Evolutionary conservation across 1,139 yeast genomes (phyloP), one percentile per base, ranked within the genome.

Genomic region (Protomyces inouyei): DNA sequence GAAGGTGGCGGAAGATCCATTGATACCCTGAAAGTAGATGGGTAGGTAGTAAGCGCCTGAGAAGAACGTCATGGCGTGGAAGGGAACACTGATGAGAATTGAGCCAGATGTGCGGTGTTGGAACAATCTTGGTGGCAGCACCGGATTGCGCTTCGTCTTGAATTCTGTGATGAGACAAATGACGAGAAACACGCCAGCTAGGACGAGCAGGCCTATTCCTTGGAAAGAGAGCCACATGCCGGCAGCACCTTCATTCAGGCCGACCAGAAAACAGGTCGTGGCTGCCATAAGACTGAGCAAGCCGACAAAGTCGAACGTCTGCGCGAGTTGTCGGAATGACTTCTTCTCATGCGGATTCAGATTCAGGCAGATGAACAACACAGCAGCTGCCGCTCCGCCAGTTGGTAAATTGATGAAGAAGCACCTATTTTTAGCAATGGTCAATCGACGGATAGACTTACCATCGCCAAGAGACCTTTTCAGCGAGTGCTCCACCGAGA

Each of bases 371-470:
- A 81, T 78, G 55, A 78, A 70, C 6, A 77, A 66, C 59, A 87
- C 77, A 23, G 81, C 71, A 0, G 75, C 72, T 18, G 81, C 74
- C 0, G 87, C 85, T 0, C 87, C 90, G 18, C 88, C 88, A 57
- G 86, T 76, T 3, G 92, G 90, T 66, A 87, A 74, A 72, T 86
- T 87, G 70, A 87, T 79, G 73, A 84, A 87, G 73, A 87, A 87
- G 70, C 89, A 84, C 92, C 92, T 86, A 72, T 77, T 3, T 56
- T 53, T 18, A 46, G 28, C 28, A 18, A 21, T 86, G 75, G 3
- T 91, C 90, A 65, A 87, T 74, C 72, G 86, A 86, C 69, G 87
- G 79, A 73, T 83, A 87, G 72, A 87, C 87, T 69, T 88, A 84
- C 91, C 92, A 87, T 72, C 93, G 79, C 92, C 93, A 87, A 16